Conservation (phyloP, 2,329 filamentous ascomycete genomes). For the Drechslerella coelobrocha region DNA sequence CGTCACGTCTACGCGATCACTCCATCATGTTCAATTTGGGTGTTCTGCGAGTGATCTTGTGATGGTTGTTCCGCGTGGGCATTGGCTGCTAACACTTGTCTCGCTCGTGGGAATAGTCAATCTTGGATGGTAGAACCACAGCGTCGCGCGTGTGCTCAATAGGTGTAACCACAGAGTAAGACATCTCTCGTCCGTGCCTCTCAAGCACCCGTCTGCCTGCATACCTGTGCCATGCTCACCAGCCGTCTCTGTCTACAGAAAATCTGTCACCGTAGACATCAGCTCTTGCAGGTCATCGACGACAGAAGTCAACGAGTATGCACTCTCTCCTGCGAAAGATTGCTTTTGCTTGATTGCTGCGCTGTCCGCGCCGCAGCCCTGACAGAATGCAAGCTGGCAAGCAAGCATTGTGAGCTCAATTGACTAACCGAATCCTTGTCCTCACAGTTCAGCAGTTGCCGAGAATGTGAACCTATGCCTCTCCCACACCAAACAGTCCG, state of each 20-base stretch:
- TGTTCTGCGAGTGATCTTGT: background rate
- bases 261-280: slow-evolving; percentile 47
- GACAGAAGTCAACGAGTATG: slow-evolving; percentile 42
- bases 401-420: slow-evolving; percentile 12
- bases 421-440: slow-evolving; percentile 24
- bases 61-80: background rate
- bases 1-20: background rate
- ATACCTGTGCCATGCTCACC: slow-evolving; percentile 9
- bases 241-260: slow-evolving; percentile 8
- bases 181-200: background rate
- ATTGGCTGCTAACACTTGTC: slow-evolving; percentile 11
- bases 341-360: background rate
- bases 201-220: background rate
- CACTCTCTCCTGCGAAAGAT: background rate
- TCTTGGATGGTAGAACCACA: slow-evolving; percentile 45
- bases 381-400: slow-evolving; percentile 3
- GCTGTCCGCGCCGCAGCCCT: background rate
- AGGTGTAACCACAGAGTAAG: slow-evolving; percentile 50
- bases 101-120: slow-evolving; percentile 15
- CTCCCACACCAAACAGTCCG: slow-evolving; percentile 49
- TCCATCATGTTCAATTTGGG: background rate
- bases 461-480: slow-evolving; percentile 52
- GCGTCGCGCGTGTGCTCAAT: slow-evolving; percentile 47
- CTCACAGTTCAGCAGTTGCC: slow-evolving; percentile 35
- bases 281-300: slow-evolving; percentile 30